phyloP scores from a whole-genome alignment of 768 basidiomycete species.

The Nidula microcarpa region DNA sequence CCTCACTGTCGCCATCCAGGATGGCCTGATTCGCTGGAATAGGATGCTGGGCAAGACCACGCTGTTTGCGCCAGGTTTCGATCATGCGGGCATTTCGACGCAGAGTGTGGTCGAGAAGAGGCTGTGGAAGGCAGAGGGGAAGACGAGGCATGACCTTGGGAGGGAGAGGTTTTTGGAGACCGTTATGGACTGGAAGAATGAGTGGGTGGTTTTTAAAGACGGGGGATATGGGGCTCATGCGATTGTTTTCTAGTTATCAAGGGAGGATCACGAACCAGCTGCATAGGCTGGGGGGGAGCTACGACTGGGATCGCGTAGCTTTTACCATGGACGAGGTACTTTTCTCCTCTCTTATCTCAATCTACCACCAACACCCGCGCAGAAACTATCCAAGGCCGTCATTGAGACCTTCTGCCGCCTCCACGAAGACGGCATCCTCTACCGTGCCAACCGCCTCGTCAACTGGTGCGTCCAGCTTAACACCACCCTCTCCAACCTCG shows the following conservation, averaged over 20 bases:
- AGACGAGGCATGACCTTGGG: constrained; percentile 92
- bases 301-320: constrained; percentile 91
- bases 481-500: constrained; percentile 96
- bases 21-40: constrained; percentile 89
- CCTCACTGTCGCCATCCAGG: constrained; percentile 88
- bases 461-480: constrained; percentile 98
- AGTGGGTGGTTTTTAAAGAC: constrained; percentile 47
- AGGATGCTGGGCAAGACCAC: constrained; percentile 94
- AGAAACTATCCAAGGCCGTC: constrained; percentile 83
- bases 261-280: constrained; percentile 89
- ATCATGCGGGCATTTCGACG: constrained; percentile 98
- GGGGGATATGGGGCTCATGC: not conserved
- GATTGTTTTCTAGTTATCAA: constrained; percentile 53
- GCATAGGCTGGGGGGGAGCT: constrained; percentile 84
- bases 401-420: constrained; percentile 87
- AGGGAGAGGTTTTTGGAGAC: constrained; percentile 87
- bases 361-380: constrained; percentile 1
- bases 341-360: not conserved
- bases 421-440: constrained; percentile 88
- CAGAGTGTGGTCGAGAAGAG: constrained; percentile 97
- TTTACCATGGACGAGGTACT: constrained; percentile 93
- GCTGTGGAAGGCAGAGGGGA: constrained; percentile 75
- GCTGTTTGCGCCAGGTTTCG: constrained; percentile 91
- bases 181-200: constrained; percentile 96
- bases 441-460: constrained; percentile 94